Conservation (phyloP, 768 basidiomycete genomes). For the Hypholoma sublateritium region DNA sequence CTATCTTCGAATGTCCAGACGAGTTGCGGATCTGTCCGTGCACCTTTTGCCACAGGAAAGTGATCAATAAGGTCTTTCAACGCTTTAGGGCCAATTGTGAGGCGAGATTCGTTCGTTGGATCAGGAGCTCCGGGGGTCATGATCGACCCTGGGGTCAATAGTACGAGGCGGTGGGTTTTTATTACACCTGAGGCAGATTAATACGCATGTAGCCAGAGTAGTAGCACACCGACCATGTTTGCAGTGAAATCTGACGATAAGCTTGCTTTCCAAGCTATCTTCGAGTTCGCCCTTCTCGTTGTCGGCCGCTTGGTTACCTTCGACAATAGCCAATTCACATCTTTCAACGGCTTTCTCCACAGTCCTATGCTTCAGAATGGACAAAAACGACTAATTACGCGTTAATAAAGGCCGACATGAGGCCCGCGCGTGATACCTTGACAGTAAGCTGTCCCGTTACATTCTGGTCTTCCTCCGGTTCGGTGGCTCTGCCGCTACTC, state of each 20-base stretch:
- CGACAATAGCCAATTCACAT: slow-evolving; percentile 71
- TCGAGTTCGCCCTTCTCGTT: slow-evolving; percentile 41
- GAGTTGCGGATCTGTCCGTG: slow-evolving; percentile 73
- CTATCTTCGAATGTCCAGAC: slow-evolving; percentile 75
- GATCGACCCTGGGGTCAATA: slow-evolving; percentile 57
- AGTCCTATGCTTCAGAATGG: slow-evolving; percentile 71
- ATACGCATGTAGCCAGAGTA: neutral
- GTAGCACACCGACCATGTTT: slow-evolving; percentile 65
- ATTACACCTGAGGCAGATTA: slow-evolving; percentile 54
- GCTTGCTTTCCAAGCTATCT: slow-evolving; percentile 69
- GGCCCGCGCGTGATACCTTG: slow-evolving; percentile 46
- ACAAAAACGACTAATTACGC: slow-evolving; percentile 55
- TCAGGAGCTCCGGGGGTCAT: slow-evolving; percentile 70
- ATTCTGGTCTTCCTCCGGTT: slow-evolving; percentile 36
- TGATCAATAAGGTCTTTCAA: slow-evolving; percentile 81
- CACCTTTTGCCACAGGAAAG: slow-evolving; percentile 64
- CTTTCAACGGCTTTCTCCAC: slow-evolving; percentile 77
- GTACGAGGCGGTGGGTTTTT: slow-evolving; percentile 75
- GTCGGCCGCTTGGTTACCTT: slow-evolving; percentile 34
- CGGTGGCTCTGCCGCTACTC: slow-evolving; percentile 15
- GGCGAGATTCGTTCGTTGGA: slow-evolving; percentile 53
- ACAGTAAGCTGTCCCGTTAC: slow-evolving; percentile 68
- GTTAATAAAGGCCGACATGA: slow-evolving; percentile 4
- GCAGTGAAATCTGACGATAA: slow-evolving; percentile 74
- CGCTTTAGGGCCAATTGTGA: slow-evolving; percentile 72